These are phyloP conservation scores for Plasmodium inui DNA, from an alignment of 169 alveolate species.

Conservation along the genomic window DNA sequence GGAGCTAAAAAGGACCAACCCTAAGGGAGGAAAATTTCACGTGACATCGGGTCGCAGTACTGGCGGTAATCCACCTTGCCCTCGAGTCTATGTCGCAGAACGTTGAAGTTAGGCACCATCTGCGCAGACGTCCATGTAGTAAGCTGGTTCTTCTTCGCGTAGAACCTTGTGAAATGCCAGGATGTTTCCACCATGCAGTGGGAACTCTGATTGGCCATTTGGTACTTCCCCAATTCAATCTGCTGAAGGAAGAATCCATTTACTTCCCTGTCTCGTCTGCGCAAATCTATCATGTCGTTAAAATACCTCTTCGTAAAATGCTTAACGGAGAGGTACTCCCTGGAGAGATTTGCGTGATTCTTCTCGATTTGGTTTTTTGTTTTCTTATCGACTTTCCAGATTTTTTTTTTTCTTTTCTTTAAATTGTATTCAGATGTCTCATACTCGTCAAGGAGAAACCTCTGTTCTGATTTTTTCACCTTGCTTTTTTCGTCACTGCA, in stretches of 20 bases:
- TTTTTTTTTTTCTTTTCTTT: conserved; percentile 40
- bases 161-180: not conserved
- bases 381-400: conserved; percentile 5
- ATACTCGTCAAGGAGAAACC: conserved; percentile 23
- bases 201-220: not conserved
- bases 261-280: conserved; percentile 6
- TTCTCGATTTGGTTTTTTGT: conserved; percentile 11
- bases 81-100: conserved; percentile 16
- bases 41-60: conserved; percentile 23
- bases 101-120: not conserved
- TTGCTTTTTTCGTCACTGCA: not conserved
- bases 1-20: not conserved
- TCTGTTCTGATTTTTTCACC: not conserved
- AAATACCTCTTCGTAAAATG: conserved; percentile 10
- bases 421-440: conserved; percentile 31
- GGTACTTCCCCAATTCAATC: not conserved
- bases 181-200: not conserved
- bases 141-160: not conserved
- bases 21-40: conserved; percentile 1
- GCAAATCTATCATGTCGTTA: conserved; percentile 3
- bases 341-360: not conserved
- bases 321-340: not conserved
- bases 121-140: not conserved
- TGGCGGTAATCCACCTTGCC: conserved; percentile 10
- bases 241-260: not conserved